Percentiles rank a stretch among this genome's conserved stretches.
These are phyloP conservation scores for Mycena vulgaris DNA, from an alignment of 768 basidiomycete genomes.

Conservation along the genomic window DNA sequence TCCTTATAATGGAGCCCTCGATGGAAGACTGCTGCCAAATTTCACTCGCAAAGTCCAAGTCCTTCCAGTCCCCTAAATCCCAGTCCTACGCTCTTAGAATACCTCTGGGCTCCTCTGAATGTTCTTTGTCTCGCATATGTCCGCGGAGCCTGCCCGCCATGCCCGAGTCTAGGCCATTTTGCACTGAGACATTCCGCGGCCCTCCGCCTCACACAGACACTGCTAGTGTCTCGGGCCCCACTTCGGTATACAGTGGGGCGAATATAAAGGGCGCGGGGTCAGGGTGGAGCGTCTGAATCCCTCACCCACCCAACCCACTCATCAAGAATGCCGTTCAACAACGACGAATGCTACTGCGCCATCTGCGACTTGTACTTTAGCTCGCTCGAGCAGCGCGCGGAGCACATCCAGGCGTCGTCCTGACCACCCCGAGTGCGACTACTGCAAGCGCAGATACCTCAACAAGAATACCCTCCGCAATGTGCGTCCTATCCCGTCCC, in stretches of 20 bases:
- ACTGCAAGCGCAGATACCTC: slow-evolving; percentile 40
- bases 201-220: background rate
- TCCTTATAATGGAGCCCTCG: too few relatives aligned
- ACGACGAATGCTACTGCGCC: slow-evolving; percentile 38
- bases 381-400: slow-evolving; percentile 32
- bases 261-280: slow-evolving; percentile 1
- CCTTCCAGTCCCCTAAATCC: background rate
- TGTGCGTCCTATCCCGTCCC: slow-evolving; percentile 16
- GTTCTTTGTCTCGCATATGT: too few relatives aligned
- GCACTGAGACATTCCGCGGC: background rate
- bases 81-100: background rate
- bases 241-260: slow-evolving; percentile 1
- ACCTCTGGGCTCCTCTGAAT: background rate
- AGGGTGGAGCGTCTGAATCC: too few relatives aligned
- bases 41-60: background rate
- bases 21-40: too few relatives aligned
- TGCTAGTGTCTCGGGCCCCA: slow-evolving; percentile 12
- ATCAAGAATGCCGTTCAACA: slow-evolving; percentile 20
- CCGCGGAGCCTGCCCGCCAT: background rate
- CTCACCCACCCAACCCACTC: background rate
- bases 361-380: slow-evolving; percentile 42
- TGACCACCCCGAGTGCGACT: slow-evolving; percentile 40
- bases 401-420: slow-evolving; percentile 38
- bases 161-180: background rate
- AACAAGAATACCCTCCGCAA: slow-evolving; percentile 41